Evolutionary conservation across 176 grass and related monocot species (phyloP), one percentile per base, ranked within the genome.

Genomic region (Oryza meyeriana): DNA sequence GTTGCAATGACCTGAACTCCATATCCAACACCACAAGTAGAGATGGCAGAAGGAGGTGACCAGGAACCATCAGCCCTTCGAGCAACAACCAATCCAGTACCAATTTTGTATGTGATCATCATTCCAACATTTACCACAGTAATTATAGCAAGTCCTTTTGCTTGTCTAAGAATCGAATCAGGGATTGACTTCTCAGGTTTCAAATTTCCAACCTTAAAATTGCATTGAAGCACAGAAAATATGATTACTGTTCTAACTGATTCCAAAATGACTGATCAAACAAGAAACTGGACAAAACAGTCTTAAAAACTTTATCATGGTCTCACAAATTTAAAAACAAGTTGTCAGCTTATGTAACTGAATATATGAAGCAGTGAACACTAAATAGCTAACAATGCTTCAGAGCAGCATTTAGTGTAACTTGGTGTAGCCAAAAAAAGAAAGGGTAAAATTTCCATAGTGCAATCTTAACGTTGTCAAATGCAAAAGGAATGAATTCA

Each of bases 31-130:
- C 95, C 95, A 38, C 72, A 94, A 27, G 92, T 90, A 83, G 84
- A 92, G 61, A 98, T 92, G 12, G 95, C 92, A 13, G 95, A 94
- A 13, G 95, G 92, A 87, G 95, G 85, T n/a, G 95, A 94, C 95
- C 95, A 97, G 45, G 92, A 91, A 69, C 95, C 95, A 89, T 98
- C 92, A 50, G 88, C 78, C 82, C 88, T 89, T 13, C 62, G 86
- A 80, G 95, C 81, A 65, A 98, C 79, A 44, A 98, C 92, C 62
- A 98, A 61, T 8, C 95, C 92, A 48, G 95, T 94, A 44, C 95
- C 95, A 71, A 98, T 64, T 91, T 92, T 98, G 62, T 94, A 98
- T 12, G 95, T 98, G 27, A 98, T 31, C 86, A 98, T 89, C 81
- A 93, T 52, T 28, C 90, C 90, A 64, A 91, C 92, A 67, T 94